Base-by-base conservation (phyloP, 2,329 filamentous ascomycete genomes). In the Allantophomopsis lycopodina region DNA sequence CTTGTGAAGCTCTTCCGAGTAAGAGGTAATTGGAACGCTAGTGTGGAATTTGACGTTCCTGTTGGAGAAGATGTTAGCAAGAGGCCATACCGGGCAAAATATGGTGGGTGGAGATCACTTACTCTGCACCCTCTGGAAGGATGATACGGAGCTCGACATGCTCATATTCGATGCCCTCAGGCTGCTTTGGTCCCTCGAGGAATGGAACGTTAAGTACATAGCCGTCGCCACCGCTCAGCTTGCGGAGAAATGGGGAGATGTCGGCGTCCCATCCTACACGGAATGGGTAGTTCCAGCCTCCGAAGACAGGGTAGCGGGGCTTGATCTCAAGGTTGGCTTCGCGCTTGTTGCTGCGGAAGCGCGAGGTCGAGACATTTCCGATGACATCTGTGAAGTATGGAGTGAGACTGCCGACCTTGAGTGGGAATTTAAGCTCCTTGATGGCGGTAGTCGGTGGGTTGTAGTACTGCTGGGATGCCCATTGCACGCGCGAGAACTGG, bases 231-330 rank as follows among this genome's bases (percentile, higher is more conserved):
- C 68, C 63, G 33, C 73, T 68, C 6, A 59, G 53, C 50, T 68
- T 74, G 51, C 85, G 79, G 48, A 98, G 58, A 58, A 84, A 91
- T 42, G 73, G 75, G 52, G 76, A 76, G 20, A 93, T 69, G 48
- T 94, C 77, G 39, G 83, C 79, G 64, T 96, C 93, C 91, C 91
- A 98, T 49, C 91, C 91, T 42, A 96, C 79, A 43, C 83, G 85
- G 68, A 96, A 98, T 48, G 84, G 91, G 62, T 95, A 96, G 62
- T 94, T 94, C 91, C 91, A 98, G 44, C 85, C 87, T 44, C 91
- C 91, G 53, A 95, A 98, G 17, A 98, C 60, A n/a, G 91, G 91
- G 60, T 94, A 98, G 39, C 91, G 77, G 15, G 91, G 91, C 68
- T 88, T 91, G 46, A 95, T 70, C 60, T 95, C 88, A 20, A 98